Base-by-base conservation (phyloP, 768 basidiomycete species). In the Cystobasidium ongulense region DNA sequence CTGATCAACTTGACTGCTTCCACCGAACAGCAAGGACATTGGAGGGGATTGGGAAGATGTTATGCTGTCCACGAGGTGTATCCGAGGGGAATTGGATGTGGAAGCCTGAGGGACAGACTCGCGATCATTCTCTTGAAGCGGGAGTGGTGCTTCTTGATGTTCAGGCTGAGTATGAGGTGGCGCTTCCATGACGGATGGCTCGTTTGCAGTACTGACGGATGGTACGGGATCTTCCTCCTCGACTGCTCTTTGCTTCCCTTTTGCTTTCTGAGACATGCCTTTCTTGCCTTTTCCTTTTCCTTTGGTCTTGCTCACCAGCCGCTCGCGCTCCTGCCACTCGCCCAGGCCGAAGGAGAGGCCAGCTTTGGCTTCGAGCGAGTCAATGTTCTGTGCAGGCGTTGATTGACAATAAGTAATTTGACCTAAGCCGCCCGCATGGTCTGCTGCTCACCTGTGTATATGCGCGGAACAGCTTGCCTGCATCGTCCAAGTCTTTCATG, bases 341-440 rank as follows among this genome's bases (percentile, higher is more conserved):
- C 73, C 73, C 13, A 93, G 84, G n/a, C 92, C 91, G 75, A 90
- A 90, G 0, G 88, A 87, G 11, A 95, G 85, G 1, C 92, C 92
- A n/a, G 86, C 88, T 80, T 91, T 92, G 74, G 84, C 84, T 80
- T 95, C 92, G 50, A 95, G 87, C 29, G 88, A 88, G 80, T 95
- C 92, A 74, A 94, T 94, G 81, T 95, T 94, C 61, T 43, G 11
- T 7, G 35, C 4, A 11, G 25, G 27, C 10, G 15, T 38, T 4
- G 25, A 65, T 3, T 8, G 35, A 31, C 7, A 15, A 13, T 71
- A 13, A 23, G 10, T n/a, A 18, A 17, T 38, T 0, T 8, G 36
- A 64, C 21, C 1, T 27, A 7, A 18, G 21, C 17, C 27, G n/a
- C n/a, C n/a, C n/a, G 15, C 5, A 17, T 29, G n/a, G 21, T 15